Evolutionary conservation across 495 filamentous ascomycete species (phyloP).

Genomic region (Cladorrhinum samala): DNA sequence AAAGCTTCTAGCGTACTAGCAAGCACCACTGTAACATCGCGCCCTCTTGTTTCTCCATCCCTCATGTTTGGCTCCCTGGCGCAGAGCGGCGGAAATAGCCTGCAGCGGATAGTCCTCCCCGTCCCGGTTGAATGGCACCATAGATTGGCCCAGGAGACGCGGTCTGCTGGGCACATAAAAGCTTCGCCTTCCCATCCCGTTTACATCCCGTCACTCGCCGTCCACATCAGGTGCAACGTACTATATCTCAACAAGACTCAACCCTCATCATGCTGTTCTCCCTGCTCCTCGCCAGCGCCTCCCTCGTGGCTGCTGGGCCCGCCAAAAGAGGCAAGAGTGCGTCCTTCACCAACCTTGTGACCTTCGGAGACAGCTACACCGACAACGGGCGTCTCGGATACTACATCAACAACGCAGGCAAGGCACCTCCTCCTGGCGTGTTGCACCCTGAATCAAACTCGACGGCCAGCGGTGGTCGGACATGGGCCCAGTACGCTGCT

Average conservation of each 20-base stretch:
- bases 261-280: slow-evolving; percentile 20
- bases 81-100: too few species aligned
- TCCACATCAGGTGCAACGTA: neutral
- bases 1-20: too few species aligned
- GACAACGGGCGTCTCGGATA: slow-evolving; percentile 62
- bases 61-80: too few species aligned
- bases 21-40: too few species aligned
- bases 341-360: slow-evolving; percentile 28
- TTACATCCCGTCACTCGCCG: neutral
- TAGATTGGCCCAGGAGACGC: slow-evolving; percentile 14
- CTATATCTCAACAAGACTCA: neutral
- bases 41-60: too few species aligned
- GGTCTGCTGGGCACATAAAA: slow-evolving; percentile 11
- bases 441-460: slow-evolving; percentile 35
- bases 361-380: slow-evolving; percentile 70
- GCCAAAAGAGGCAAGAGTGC: slow-evolving; percentile 1
- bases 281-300: slow-evolving; percentile 19
- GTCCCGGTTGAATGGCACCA: slow-evolving; percentile 23
- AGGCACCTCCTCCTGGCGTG: slow-evolving; percentile 55
- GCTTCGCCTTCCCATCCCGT: neutral
- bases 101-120: slow-evolving; percentile 9
- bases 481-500: slow-evolving; percentile 60
- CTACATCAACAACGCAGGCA: slow-evolving; percentile 51
- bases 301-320: slow-evolving; percentile 16
- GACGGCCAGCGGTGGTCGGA: slow-evolving; percentile 56